Evolutionary conservation across 1,284 basidiomycete genomes (phyloP), one percentile per base, ranked within the genome.

Genomic region (Rhodotorula sp.): DNA sequence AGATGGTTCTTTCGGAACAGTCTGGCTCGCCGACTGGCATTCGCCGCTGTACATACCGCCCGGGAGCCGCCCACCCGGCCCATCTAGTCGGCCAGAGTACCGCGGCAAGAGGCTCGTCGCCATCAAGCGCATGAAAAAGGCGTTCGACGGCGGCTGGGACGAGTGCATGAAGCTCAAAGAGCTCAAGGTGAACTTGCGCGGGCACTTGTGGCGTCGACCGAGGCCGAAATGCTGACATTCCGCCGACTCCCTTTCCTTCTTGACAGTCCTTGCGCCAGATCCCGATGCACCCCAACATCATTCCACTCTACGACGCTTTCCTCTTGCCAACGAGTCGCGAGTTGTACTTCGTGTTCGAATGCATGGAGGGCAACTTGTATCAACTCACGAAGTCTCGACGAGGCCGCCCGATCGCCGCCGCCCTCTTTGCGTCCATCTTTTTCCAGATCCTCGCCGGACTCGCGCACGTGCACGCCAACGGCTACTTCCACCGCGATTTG

Each of bases 341-440:
- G 82, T 91, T 99, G 76, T 97, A 98, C 82, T 98, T 99, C 80
- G 96, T 99, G 63, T 99, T 99, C 81, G 96, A 99, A 83, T 95
- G 94, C 80, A 99, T 99, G 96, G 96, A 99, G 82, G 96, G 96
- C 77, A 99, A 99, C 82, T 87, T 99, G 68, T 99, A 96, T 82
- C 96, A 99, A 82, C 90, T 99, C 82, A 96, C 97, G 82, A 98
- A 96, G 83, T 89, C 95, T 46, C 89, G 96, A 71, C 94, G 92
- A 82, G 94, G 95, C 65, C 88, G 95, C 69, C 88, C 93, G 12
- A 87, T 99, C 65, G 95, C 96, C 24, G 91, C 93, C 48, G 96
- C 96, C 69, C 88, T 99, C 75, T 89, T 96, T 69, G 91, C 93
- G 22, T 94, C 91, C 76, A 95, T 98, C 78, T 96, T 97, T 81